Evolutionary conservation across 2,329 filamentous ascomycete species (phyloP), one percentile per base, ranked within the genome.

Genomic region (Mycosphaerella sp.): DNA sequence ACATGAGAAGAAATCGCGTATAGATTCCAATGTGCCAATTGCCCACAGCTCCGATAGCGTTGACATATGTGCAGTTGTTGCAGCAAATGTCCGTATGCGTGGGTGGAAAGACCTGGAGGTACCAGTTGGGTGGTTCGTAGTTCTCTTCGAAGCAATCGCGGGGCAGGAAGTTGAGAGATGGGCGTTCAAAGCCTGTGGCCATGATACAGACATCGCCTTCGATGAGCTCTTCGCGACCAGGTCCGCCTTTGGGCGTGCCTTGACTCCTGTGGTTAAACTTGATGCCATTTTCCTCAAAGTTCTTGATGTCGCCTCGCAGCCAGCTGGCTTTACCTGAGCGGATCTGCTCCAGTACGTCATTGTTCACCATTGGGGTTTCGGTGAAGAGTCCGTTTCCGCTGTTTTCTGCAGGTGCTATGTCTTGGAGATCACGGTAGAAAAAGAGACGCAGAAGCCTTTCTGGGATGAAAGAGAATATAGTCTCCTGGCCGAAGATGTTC

Each of bases 11-110:
- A 56, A 94, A 85, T 4, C 89, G 78, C 0, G 87, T 94, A 71
- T 93, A 94, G 62, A 94, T 91, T 4, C 88, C 89, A 41, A 94
- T 91, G 63, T 94, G 88, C 78, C 86, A 91, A 67, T 93, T 90
- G 0, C 88, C 86, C 1, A 93, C 86, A 0, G 85, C 86, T 0
- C 87, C 87, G 51, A 93, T 90, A 3, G 83, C 87, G 48, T 85
- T 82, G 50, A 89, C 74, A 59, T 90, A 94, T 0, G 87, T 93
- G 73, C 85, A 85, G 70, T 95, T 94, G 70, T 88, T 90, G 56
- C 84, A 84, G 57, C 84, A 89, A 42, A 94, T 77, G 30, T 81
- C 84, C 0, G 84, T 80, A 58, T 90, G 84, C 3, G 73, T 68
- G 0, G 88, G 86, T 4, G 89, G 88, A 70, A 94, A 94, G 0